phyloP scores from a whole-genome alignment of 179 eudicot species.

The Beta lomatogona region DNA sequence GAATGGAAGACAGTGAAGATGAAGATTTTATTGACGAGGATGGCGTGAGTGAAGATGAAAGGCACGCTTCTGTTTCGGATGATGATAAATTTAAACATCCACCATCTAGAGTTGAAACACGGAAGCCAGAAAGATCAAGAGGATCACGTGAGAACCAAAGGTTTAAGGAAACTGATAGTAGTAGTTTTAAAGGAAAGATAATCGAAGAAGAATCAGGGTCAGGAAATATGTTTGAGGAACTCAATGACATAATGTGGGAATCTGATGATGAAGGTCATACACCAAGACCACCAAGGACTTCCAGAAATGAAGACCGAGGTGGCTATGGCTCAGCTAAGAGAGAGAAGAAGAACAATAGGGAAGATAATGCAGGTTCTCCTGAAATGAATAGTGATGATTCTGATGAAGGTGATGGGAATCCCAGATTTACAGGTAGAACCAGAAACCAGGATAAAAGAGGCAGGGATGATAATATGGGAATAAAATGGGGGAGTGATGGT shows the following conservation, averaged over 20 bases:
- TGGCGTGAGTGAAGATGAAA: constrained; percentile 34
- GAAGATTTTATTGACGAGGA: constrained; percentile 41
- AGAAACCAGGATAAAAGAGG: constrained; percentile 22
- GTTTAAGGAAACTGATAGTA: constrained; percentile 25
- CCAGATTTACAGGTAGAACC: constrained; percentile 18
- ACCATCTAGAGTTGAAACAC: constrained; percentile 42
- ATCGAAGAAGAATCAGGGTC: constrained; percentile 40
- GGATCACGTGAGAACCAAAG: constrained; percentile 29
- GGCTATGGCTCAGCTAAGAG: constrained; percentile 19
- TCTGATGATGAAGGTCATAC: constrained; percentile 54
- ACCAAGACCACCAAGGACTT: constrained; percentile 22
- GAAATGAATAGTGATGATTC: constrained; percentile 28
- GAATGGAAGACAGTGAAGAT: constrained; percentile 44
- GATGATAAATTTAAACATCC: constrained; percentile 28
- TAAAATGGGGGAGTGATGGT: constrained; percentile 20
- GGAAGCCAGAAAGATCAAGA: constrained; percentile 31
- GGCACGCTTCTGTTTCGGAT: constrained; percentile 30
- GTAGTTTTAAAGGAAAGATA: constrained; percentile 23
- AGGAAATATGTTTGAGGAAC: constrained; percentile 48
- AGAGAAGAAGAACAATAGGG: constrained; percentile 17
- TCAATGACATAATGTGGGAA: constrained; percentile 58
- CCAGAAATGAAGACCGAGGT: constrained; percentile 27
- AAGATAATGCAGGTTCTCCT: constrained; percentile 12
- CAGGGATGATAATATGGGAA: constrained; percentile 16
- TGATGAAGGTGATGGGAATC: constrained; percentile 18